These are phyloP conservation scores for Daldinia loculata DNA, from an alignment of 495 filamentous ascomycete species.

Conservation along the genomic window DNA sequence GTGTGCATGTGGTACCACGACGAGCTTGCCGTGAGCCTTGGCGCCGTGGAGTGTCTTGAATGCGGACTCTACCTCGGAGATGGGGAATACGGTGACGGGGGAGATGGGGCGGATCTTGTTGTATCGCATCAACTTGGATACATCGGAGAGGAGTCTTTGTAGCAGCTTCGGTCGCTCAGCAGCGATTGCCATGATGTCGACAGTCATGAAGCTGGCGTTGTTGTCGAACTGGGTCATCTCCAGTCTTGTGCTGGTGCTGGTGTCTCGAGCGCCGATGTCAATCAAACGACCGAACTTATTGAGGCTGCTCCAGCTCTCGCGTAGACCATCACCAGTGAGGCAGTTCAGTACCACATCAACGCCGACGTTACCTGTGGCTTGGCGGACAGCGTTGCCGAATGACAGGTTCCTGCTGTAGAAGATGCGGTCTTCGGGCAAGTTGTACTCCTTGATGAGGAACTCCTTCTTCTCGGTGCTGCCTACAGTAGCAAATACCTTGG, in stretches of 20 bases:
- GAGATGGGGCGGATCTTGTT: slow-evolving; percentile 52
- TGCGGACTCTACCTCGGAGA: slow-evolving; percentile 63
- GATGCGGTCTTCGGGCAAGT: slow-evolving; percentile 62
- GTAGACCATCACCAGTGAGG: slow-evolving; percentile 54
- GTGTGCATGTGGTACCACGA: slow-evolving; percentile 54
- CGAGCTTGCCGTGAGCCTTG: slow-evolving; percentile 65
- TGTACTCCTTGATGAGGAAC: slow-evolving; percentile 59
- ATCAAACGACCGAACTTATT: slow-evolving; percentile 59
- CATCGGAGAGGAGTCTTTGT: slow-evolving; percentile 50
- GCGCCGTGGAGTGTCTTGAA: slow-evolving; percentile 66
- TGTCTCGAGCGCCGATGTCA: slow-evolving; percentile 55
- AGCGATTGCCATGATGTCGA: slow-evolving; percentile 56
- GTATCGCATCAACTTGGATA: slow-evolving; percentile 52
- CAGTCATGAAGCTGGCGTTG: slow-evolving; percentile 58
- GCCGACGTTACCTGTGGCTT: slow-evolving; percentile 60
- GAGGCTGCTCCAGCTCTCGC: slow-evolving; percentile 59
- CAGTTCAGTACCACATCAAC: slow-evolving; percentile 74
- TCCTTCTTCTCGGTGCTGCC: slow-evolving; percentile 60
- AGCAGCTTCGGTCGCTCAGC: slow-evolving; percentile 52
- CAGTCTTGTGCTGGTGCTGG: slow-evolving; percentile 48
- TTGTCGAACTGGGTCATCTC: slow-evolving; percentile 54
- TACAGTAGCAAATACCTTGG: slow-evolving; percentile 67
- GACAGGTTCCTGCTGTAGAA: slow-evolving; percentile 58
- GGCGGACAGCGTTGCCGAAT: slow-evolving; percentile 59
- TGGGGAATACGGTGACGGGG: slow-evolving; percentile 56